Conservation (phyloP, 2,329 filamentous ascomycete genomes). For the Ciborinia camelliae region DNA sequence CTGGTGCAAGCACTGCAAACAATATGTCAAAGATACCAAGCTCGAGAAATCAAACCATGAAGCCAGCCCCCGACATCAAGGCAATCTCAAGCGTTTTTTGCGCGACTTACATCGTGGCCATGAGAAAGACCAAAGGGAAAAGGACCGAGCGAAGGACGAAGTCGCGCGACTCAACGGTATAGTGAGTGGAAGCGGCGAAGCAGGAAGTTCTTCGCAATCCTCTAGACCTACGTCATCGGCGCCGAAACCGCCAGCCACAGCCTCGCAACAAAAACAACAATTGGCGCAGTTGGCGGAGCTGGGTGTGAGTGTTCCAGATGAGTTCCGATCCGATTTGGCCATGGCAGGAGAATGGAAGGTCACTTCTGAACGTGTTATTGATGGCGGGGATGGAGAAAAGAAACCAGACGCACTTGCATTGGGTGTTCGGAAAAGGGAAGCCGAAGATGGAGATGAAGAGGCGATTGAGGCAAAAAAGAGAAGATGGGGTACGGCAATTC, state of each 20-base stretch:
- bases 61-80: constrained; percentile 79
- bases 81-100: constrained; percentile 81
- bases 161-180: constrained; percentile 81
- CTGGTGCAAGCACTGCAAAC: constrained; percentile 96
- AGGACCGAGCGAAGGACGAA: constrained; percentile 78
- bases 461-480: constrained; percentile 58
- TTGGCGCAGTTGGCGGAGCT: constrained; percentile 83
- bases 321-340: constrained; percentile 75
- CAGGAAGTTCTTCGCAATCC: constrained; percentile 29
- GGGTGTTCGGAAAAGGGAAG: constrained; percentile 59
- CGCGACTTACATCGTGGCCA: constrained; percentile 83
- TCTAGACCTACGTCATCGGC: constrained; percentile 31
- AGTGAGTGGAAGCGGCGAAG: constrained; percentile 47
- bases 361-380: constrained; percentile 41
- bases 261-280: constrained; percentile 74
- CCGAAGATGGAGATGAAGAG: constrained; percentile 60
- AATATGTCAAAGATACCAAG: constrained; percentile 87
- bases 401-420: constrained; percentile 44
- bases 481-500: constrained; percentile 39
- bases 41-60: constrained; percentile 89
- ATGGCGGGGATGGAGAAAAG: constrained; percentile 45
- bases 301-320: constrained; percentile 79
- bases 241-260: constrained; percentile 41
- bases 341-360: constrained; percentile 86
- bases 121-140: constrained; percentile 76